Base-by-base conservation (phyloP, 495 filamentous ascomycete species). In the Penicillium goetzii region DNA sequence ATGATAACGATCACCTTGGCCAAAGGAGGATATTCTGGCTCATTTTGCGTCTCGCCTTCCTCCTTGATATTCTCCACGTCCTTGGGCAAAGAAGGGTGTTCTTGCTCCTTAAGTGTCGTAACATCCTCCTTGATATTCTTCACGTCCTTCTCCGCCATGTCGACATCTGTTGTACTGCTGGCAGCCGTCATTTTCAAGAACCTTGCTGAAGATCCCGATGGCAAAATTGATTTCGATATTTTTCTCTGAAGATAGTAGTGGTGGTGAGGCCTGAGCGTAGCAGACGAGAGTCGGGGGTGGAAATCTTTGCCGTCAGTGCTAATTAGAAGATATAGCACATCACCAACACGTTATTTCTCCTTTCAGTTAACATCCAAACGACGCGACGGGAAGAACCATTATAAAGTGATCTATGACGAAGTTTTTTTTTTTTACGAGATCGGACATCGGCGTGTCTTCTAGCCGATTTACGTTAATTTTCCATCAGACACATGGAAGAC, bases 21-120 rank as follows among this genome's bases (percentile, higher is more conserved):
- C 3, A 66, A 14, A 34, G 60, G 41, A 28, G 68, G 71, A 14
- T 69, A 73, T 49, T 71, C 60, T 25, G 52, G 41, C 21, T 65
- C 50, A 15, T 17, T n/a, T 41, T 14, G 38, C 38, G 38, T n/a
- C 19, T 61, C 59, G 26, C 41, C 15, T 9, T 58, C 45, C 52
- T 50, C 55, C 47, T 58, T 40, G 21, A 63, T 45, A 53, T 63
- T 56, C 21, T 59, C 32, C 12, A 23, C 53, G 43, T 41, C 43
- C 26, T 62, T 73, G 15, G 41, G 26, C 5, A 66, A 12, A 38
- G 59, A 32, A 26, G 68, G 68, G 11, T 68, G 68, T 51, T 71
- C 62, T 21, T 49, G 47, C 19, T 64, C 51, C 41, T 47, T 47
- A 25, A 21, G 43, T 23, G 41, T 21, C 19, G 55, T 36, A 17